Conservation (phyloP, 2,329 filamentous ascomycete species). For the Monosporascus sp. region DNA sequence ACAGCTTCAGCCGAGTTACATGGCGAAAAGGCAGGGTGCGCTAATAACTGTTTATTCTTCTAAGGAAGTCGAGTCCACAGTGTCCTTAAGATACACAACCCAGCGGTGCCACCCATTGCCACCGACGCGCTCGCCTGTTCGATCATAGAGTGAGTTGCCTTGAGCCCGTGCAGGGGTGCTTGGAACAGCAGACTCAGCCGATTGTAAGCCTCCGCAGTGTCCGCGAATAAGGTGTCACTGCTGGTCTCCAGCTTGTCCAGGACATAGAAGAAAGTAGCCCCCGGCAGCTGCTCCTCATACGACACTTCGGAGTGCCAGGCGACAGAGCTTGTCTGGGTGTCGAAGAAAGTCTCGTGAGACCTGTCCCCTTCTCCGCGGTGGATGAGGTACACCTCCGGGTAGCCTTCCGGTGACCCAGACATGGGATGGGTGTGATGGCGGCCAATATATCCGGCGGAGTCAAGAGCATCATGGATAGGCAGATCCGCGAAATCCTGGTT, state of each 20-base stretch:
- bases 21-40: too few species aligned
- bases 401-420: slow-evolving; percentile 66
- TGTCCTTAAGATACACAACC: too few species aligned
- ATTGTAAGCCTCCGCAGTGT: slow-evolving; percentile 75
- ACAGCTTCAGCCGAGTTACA: too few species aligned
- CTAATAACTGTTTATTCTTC: too few species aligned
- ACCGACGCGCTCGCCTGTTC: slow-evolving; percentile 72
- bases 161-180: slow-evolving; percentile 72
- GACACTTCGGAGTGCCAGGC: slow-evolving; percentile 89
- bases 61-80: too few species aligned
- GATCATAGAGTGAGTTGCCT: slow-evolving; percentile 73
- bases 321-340: slow-evolving; percentile 67
- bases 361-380: slow-evolving; percentile 65
- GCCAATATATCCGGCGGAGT: slow-evolving; percentile 71
- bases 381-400: slow-evolving; percentile 72
- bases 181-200: slow-evolving; percentile 74
- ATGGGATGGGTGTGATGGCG: slow-evolving; percentile 78
- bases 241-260: slow-evolving; percentile 76
- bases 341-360: slow-evolving; percentile 53
- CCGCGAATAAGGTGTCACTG: slow-evolving; percentile 79
- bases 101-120: slow-evolving; percentile 50
- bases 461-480: slow-evolving; percentile 62
- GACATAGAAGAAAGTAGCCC: slow-evolving; percentile 83
- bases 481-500: slow-evolving; percentile 68
- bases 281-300: slow-evolving; percentile 83